Percentiles rank a stretch among this genome's conserved stretches.
Evolutionary conservation across 768 basidiomycete genomes (phyloP).

Genomic region (Leccinum obscurum): DNA sequence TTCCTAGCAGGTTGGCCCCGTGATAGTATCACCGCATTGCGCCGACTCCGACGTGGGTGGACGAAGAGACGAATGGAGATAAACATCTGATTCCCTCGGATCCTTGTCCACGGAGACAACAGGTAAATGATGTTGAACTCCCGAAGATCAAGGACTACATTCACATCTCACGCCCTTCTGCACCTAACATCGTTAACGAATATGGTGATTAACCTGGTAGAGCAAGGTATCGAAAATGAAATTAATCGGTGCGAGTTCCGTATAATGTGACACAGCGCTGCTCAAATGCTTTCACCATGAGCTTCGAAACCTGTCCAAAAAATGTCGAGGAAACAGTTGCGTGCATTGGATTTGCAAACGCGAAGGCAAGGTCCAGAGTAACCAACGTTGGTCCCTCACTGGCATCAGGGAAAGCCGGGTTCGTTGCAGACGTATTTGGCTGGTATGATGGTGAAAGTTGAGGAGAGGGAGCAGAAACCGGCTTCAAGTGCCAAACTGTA

Average conservation of each 20-base stretch:
- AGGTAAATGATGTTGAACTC: background rate
- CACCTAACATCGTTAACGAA: background rate
- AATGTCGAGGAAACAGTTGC: slow-evolving; percentile 81
- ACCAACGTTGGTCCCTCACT: slow-evolving; percentile 65
- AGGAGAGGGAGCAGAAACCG: slow-evolving; percentile 46
- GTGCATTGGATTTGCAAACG: slow-evolving; percentile 86
- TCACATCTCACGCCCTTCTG: background rate
- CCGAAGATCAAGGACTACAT: background rate
- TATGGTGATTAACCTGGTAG: background rate
- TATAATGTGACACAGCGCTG: slow-evolving; percentile 76
- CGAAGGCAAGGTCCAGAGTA: slow-evolving; percentile 80
- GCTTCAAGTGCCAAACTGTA: slow-evolving; percentile 75
- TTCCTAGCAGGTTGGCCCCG: no score
- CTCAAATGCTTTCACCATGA: slow-evolving; percentile 95
- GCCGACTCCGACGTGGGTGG: background rate
- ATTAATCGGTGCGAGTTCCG: slow-evolving; percentile 41
- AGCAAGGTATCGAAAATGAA: slow-evolving; percentile 2
- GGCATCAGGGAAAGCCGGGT: slow-evolving; percentile 11
- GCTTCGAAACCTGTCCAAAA: slow-evolving; percentile 81
- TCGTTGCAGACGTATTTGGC: slow-evolving; percentile 5
- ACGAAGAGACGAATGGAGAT: background rate
- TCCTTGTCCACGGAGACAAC: background rate
- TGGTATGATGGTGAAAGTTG: slow-evolving; percentile 32
- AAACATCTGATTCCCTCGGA: background rate
- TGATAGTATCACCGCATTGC: no score